Evolutionary conservation across 169 alveolate species (phyloP), one percentile per base, ranked within the genome.

Genomic region (Theileria sp.): DNA sequence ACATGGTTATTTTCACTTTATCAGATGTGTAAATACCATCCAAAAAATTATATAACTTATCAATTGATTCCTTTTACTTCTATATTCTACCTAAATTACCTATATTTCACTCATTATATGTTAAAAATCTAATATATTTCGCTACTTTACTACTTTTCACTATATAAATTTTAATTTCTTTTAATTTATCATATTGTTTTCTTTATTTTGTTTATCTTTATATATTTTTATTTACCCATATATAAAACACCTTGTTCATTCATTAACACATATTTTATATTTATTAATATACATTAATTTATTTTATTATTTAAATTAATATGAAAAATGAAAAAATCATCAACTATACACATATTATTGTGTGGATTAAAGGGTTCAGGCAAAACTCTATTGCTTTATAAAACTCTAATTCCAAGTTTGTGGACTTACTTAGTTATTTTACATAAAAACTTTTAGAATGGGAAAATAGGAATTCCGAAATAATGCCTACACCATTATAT

Each of bases 341-440:
- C 58, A 62, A 54, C 28, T 67, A 76, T 77, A 51, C 75, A 83
- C 82, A 76, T 83, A 26, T 60, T 83, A 50, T 60, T 83, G 19
- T 77, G 85, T 34, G 89, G 89, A 13, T 75, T 83, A 66, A 75
- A 81, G 25, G 86, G 89, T 12, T 76, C 89, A 0, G 89, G 89
- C 71, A 83, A 83, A 79, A 83, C 89, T 74, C 73, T 80, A 7
- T 64, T 83, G 74, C 70, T 83, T 1, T 83, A 83, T 51, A 83
- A 69, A 49, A 74, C 89, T 28, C 74, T 83, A 19, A 70, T 83
- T 44, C 80, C 66, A 15, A 67, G 89, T 83, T n/a, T 61, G 89
- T 77, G 58, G 8, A 26, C 1, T 17, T 25, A 74, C 58, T 1
- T 79, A 19, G 3, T 28, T 17, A 19, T 36, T 51, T 23, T 30